phyloP scores from a whole-genome alignment of 176 grass and related monocot genomes.

The Alopecurus myosuroides region DNA sequence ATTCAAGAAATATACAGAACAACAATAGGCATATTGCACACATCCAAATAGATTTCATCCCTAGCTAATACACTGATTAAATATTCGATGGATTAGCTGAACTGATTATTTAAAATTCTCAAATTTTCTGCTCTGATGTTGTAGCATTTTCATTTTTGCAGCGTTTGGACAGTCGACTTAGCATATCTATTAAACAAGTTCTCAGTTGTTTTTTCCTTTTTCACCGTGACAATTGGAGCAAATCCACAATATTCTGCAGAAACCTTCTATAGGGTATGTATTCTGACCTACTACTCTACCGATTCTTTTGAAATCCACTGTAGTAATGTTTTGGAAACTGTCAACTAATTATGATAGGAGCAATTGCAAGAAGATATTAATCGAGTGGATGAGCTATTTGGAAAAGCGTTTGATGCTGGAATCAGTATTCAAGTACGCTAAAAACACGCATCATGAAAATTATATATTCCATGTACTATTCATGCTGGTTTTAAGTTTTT shows the following conservation, averaged over 20 bases:
- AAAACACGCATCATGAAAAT: background rate
- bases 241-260: constrained; percentile 85
- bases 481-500: constrained; percentile 32
- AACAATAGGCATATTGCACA: background rate
- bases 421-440: constrained; percentile 89
- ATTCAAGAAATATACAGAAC: background rate
- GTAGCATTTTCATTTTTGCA: constrained; percentile 28
- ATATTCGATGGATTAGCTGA: background rate
- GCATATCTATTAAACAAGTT: constrained; percentile 84
- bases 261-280: constrained; percentile 76
- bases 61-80: background rate
- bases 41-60: background rate
- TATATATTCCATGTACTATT: background rate
- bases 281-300: background rate
- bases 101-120: background rate
- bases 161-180: constrained; percentile 91
- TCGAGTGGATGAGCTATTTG: constrained; percentile 72
- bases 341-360: constrained; percentile 46
- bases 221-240: constrained; percentile 85
- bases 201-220: constrained; percentile 82
- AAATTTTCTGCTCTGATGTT: background rate
- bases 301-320: background rate
- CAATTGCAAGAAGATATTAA: constrained; percentile 93
- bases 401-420: constrained; percentile 76
- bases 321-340: constrained; percentile 15